phyloP scores from a whole-genome alignment of 148 eudicot genomes.

The Vaccinium corymbosum region DNA sequence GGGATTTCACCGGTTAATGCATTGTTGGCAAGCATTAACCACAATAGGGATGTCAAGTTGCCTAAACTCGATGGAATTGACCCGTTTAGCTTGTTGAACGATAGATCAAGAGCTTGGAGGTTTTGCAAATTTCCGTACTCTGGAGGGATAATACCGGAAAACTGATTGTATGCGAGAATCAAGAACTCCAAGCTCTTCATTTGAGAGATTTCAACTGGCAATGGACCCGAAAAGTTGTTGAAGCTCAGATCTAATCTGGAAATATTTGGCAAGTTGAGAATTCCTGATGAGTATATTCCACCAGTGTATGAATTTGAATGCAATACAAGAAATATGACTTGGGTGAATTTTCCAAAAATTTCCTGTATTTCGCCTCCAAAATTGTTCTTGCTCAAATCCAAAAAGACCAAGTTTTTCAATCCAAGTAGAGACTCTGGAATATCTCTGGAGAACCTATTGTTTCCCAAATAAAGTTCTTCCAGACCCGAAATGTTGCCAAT shows the following conservation, averaged over 20 bases:
- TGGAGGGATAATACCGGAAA: slow-evolving; percentile 61
- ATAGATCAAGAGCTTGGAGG: slow-evolving; percentile 84
- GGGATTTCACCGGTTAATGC: slow-evolving; percentile 74
- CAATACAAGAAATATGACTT: slow-evolving; percentile 54
- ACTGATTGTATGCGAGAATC: slow-evolving; percentile 60
- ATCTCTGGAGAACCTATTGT: slow-evolving; percentile 54
- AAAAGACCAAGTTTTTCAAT: slow-evolving; percentile 46
- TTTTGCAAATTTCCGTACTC: slow-evolving; percentile 54
- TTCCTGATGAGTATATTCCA: slow-evolving; percentile 69
- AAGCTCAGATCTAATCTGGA: slow-evolving; percentile 66
- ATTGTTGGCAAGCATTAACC: slow-evolving; percentile 94
- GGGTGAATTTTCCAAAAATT: slow-evolving; percentile 61
- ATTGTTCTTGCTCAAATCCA: slow-evolving; percentile 68
- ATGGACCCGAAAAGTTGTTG: slow-evolving; percentile 69
- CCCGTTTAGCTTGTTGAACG: slow-evolving; percentile 60
- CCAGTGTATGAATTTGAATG: slow-evolving; percentile 57
- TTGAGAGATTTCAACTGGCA: slow-evolving; percentile 55
- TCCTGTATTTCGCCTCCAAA: slow-evolving; percentile 62
- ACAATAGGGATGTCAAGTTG: slow-evolving; percentile 65
- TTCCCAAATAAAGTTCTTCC: slow-evolving; percentile 56
- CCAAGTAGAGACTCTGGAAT: slow-evolving; percentile 61
- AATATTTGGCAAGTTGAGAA: slow-evolving; percentile 50
- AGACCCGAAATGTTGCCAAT: slow-evolving; percentile 58
- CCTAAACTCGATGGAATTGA: slow-evolving; percentile 70
- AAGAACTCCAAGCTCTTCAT: slow-evolving; percentile 55